Evolutionary conservation across 2,329 filamentous ascomycete species (phyloP).

Genomic region (Xylariales sp.): DNA sequence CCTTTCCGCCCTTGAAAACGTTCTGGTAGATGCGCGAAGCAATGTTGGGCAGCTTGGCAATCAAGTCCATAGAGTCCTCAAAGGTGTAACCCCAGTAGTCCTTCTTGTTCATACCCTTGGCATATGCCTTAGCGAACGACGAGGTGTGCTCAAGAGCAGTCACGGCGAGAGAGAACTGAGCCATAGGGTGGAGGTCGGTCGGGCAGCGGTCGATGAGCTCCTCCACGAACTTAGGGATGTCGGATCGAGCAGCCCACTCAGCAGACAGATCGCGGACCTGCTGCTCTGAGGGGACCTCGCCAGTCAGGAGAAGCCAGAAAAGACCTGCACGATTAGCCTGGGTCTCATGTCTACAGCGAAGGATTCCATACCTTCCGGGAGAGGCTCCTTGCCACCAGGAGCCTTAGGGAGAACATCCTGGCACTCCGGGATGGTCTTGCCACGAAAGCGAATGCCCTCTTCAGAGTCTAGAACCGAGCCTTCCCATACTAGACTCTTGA

Average conservation of each 20-base stretch:
- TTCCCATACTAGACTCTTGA: constrained; percentile 99
- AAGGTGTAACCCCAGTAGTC: constrained; percentile 99
- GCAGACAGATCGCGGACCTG: constrained; percentile 97
- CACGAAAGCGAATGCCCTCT: constrained; percentile 99
- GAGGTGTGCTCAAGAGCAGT: constrained; percentile 98
- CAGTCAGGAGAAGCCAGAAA: constrained; percentile 98
- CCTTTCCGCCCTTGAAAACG: constrained; percentile 99
- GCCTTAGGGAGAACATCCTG: constrained; percentile 97
- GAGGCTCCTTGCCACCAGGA: constrained; percentile 91
- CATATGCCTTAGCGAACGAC: constrained; percentile 96
- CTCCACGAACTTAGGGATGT: constrained; percentile 96
- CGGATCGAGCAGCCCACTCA: constrained; percentile 97
- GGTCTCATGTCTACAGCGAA: not conserved
- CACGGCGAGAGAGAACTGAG: constrained; percentile 96
- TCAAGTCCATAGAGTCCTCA: constrained; percentile 99
- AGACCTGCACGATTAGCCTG: constrained; percentile 50
- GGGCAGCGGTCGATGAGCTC: constrained; percentile 99
- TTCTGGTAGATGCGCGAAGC: constrained; percentile 99
- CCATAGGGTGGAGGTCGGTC: constrained; percentile 98
- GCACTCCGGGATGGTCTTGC: constrained; percentile 98
- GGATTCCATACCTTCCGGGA: constrained; percentile 70
- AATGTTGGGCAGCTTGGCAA: constrained; percentile 98
- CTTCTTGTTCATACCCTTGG: constrained; percentile 98
- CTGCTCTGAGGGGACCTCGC: constrained; percentile 95
- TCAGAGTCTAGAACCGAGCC: constrained; percentile 96